A percentile compares a stretch with the other conserved stretches of the same genome.
These are phyloP conservation scores for Sarocladium oryzae DNA, from an alignment of 2,329 filamentous ascomycete genomes.

Conservation along the genomic window DNA sequence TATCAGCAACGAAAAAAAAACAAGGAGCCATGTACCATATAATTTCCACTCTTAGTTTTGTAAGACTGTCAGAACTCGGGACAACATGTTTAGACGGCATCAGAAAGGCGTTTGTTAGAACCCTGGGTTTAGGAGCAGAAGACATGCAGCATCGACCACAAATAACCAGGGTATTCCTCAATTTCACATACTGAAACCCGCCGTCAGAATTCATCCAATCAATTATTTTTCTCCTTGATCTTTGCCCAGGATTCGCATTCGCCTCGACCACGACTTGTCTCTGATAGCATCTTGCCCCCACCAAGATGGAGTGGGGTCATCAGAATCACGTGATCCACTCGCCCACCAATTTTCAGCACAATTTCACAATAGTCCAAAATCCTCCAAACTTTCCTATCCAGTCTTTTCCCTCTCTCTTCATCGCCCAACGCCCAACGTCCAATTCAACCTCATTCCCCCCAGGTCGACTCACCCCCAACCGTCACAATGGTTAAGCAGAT, in stretches of 20 bases:
- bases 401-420: constrained; percentile 3
- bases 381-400: neutral
- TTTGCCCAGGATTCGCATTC: too few species aligned
- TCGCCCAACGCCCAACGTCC: constrained; percentile 24
- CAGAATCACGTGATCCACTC: constrained; percentile 28
- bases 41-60: neutral
- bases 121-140: neutral
- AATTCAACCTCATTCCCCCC: constrained; percentile 9
- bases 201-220: too few species aligned
- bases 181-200: neutral
- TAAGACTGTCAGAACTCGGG: neutral
- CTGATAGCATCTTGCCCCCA: too few species aligned
- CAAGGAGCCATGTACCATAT: neutral
- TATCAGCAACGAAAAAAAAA: too few species aligned
- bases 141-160: neutral
- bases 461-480: constrained; percentile 20
- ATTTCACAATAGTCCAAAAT: constrained; percentile 9
- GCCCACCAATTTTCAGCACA: constrained; percentile 24
- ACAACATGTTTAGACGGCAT: neutral
- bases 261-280: too few species aligned
- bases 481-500: constrained; percentile 62
- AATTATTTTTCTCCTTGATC: too few species aligned
- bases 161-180: neutral
- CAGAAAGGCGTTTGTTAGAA: neutral
- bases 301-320: too few species aligned